Evolutionary conservation across 2,329 filamentous ascomycete species (phyloP).

Genomic region (Neonectria coccinea): DNA sequence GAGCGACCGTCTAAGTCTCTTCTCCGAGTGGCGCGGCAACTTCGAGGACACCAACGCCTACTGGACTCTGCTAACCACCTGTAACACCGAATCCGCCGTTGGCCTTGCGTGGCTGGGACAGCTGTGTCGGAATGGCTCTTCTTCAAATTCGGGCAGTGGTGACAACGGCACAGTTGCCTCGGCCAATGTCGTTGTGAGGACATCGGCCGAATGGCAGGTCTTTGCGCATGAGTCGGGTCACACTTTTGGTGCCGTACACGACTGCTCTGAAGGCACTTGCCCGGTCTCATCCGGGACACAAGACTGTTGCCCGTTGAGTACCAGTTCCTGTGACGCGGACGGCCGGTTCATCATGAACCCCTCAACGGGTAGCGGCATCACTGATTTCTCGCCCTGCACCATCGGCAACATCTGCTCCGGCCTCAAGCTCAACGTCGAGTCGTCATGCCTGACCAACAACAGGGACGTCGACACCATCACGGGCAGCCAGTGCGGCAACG

Average conservation of each 20-base stretch:
- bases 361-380: conserved; percentile 79
- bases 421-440: conserved; percentile 81
- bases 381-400: conserved; percentile 85
- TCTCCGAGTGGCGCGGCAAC: conserved; percentile 88
- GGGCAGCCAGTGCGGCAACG: conserved; percentile 91
- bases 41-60: conserved; percentile 86
- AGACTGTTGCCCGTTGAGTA: conserved; percentile 83
- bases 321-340: conserved; percentile 76
- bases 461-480: conserved; percentile 83
- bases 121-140: conserved; percentile 74
- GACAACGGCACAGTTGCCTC: conserved; percentile 80
- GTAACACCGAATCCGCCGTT: conserved; percentile 84
- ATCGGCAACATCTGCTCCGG: conserved; percentile 95
- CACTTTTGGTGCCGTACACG: conserved; percentile 95
- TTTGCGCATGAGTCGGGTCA: conserved; percentile 95
- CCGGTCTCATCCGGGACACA: conserved; percentile 65
- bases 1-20: conserved; percentile 83
- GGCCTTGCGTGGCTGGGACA: conserved; percentile 94
- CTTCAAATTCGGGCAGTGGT: conserved; percentile 60
- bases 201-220: conserved; percentile 90
- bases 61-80: conserved; percentile 90
- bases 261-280: conserved; percentile 81
- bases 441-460: conserved; percentile 85
- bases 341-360: conserved; percentile 97
- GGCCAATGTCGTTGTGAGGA: conserved; percentile 90